These are phyloP conservation scores for Pseudonitzschia pungens DNA, from an alignment of 108 stramenopile species.

Conservation along the genomic window DNA sequence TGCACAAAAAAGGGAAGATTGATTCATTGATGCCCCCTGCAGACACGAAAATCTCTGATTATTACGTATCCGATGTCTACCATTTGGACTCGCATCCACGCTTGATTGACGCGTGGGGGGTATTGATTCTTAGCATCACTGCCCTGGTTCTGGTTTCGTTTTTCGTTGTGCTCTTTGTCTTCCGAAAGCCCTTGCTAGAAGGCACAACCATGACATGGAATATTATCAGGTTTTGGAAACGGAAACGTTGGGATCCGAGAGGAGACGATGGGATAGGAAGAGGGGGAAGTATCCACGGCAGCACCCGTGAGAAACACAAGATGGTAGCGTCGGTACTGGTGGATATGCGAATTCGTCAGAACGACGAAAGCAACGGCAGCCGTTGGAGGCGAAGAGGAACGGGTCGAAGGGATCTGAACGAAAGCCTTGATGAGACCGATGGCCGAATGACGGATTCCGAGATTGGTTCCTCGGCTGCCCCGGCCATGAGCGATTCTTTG, in stretches of 20 bases:
- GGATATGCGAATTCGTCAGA: conserved; percentile 51
- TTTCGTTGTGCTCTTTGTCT: background rate
- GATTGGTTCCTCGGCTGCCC: conserved; percentile 6
- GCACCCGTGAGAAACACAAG: conserved; percentile 68
- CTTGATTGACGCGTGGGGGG: conserved; percentile 25
- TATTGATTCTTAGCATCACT: conserved; percentile 9
- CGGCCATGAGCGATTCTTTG: conserved; percentile 16
- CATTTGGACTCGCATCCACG: conserved; percentile 14
- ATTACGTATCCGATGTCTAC: conserved; percentile 31
- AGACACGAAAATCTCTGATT: conserved; percentile 30
- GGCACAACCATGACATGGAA: background rate
- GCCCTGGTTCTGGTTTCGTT: background rate
- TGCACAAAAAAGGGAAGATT: conserved; percentile 5
- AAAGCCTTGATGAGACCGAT: conserved; percentile 38
- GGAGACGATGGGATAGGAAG: background rate
- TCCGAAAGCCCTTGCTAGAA: background rate
- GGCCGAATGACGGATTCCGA: conserved; percentile 35
- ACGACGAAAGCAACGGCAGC: background rate
- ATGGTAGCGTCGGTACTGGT: conserved; percentile 80
- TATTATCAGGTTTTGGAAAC: background rate
- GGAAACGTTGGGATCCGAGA: background rate
- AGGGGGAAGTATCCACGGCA: background rate
- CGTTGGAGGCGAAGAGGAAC: background rate
- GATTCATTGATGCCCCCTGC: conserved; percentile 20
- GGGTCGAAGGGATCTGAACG: conserved; percentile 1